Conservation (phyloP, 106 monocot genomes). For the Ottelia alismoides region DNA sequence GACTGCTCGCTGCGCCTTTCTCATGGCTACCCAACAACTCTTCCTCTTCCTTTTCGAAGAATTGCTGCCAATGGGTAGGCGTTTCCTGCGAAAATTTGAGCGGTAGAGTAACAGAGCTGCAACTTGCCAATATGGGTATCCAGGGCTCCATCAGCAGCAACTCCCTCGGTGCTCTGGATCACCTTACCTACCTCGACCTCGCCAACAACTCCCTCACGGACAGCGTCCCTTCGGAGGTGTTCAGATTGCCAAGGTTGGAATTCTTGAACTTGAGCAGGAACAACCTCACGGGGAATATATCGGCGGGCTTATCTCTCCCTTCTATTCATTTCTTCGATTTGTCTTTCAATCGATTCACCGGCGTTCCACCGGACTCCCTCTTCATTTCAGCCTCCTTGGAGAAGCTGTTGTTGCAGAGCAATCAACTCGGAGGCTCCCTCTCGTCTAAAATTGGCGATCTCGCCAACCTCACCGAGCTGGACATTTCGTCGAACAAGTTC, state of each 20-base stretch:
- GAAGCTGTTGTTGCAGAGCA: conserved; percentile 3
- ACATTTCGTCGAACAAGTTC: conserved; percentile 31
- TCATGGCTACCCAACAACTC: too few species aligned
- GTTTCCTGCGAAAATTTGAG: too few species aligned
- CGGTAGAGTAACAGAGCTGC: conserved; percentile 17
- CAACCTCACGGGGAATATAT: conserved; percentile 12
- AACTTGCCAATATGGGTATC: conserved; percentile 14
- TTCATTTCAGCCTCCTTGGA: conserved; percentile 12
- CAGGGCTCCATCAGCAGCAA: conserved; percentile 1
- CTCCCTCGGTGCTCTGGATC: conserved; percentile 3
- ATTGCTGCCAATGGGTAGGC: too few species aligned
- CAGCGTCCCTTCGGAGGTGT: conserved; percentile 6
- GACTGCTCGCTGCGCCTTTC: too few species aligned
- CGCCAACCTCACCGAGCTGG: conserved; percentile 16
- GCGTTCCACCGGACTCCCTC: conserved; percentile 14
- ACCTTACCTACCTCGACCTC: conserved; percentile 7
- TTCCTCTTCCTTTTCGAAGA: too few species aligned
- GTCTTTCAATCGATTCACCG: conserved; percentile 23
- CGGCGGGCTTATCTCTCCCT: conserved; percentile 5
- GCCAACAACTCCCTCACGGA: conserved; percentile 20
- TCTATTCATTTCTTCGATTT: conserved; percentile 21
- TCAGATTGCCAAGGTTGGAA: conserved; percentile 8
- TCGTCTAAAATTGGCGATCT: conserved; percentile 21
- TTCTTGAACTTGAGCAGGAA: conserved; percentile 24
- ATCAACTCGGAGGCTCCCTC: conserved; percentile 11